Base-by-base conservation (phyloP, 176 grass and related monocot species). In the Oryza nivara region DNA sequence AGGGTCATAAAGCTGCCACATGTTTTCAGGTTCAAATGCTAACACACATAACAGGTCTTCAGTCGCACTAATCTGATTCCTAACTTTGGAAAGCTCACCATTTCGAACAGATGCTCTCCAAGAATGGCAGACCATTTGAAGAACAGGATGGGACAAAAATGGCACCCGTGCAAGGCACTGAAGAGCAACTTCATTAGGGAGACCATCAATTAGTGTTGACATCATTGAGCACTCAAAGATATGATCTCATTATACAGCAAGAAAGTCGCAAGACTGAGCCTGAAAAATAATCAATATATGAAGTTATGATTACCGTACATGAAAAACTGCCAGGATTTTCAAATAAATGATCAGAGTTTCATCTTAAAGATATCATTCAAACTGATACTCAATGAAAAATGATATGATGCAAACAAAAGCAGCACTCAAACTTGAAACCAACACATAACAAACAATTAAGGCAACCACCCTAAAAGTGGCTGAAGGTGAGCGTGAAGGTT, bases 1-100 rank as follows among this genome's bases (percentile, higher is more conserved):
- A 81, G 96, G 91, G 48, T 99, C 93, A 89, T 99, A 99, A 64
- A 99, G 87, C 78, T 96, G 96, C 96, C 96, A 99, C 83, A 88
- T 88, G 68, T 96, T 99, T 83, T 99, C 96, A 88, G 93, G 93
- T 81, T 99, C 96, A 78, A 96, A 99, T 72, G 93, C 93, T 41
- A 99, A 83, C 41, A 92, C 93, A 63, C 96, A 96, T n/a, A 99
- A 85, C 72, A 99, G 84, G 45, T 93, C 90, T 90, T 96, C 96
- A 63, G 88, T 92, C 3, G 26, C 79, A 25, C 78, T 78, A 79
- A 94, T 87, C 45, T 93, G 90, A 82, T 68, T 73, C 35, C 91
- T 84, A 44, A 89, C 86, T 68, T 89, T 92, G 44, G 88, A 80
- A 87, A 99, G 85, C 15, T 92, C 89, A 20, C 85, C 82, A 72